Evolutionary conservation across 805 yeast genomes (phyloP), one percentile per base, ranked within the genome.

Genomic region (Jamesozyma gamospora): DNA sequence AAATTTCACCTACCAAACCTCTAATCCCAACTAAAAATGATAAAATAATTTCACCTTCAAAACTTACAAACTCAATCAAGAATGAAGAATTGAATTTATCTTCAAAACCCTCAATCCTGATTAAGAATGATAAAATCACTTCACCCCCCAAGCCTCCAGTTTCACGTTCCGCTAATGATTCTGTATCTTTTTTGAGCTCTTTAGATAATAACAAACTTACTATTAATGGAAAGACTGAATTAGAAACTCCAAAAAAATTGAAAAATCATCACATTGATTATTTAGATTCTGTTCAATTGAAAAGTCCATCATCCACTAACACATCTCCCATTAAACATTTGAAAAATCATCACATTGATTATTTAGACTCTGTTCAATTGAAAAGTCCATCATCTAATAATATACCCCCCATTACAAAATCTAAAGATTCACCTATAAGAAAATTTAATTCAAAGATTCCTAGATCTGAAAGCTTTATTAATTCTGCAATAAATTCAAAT

Each of bases 281-380:
- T 28, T 19, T 53, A 26, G 56, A 53, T 32, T 53, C 58, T 7
- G 41, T 47, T 15, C 52, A 51, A 31, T 30, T 39, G 21, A 51
- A 43, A 33, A 28, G 35, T n/a, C 37, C 28, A 6, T 29, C 42
- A 3, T 32, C 43, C 4, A n/a, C 31, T 11, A 25, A n/a, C n/a
- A n/a, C n/a, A n/a, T n/a, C n/a, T n/a, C n/a, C n/a, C n/a, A n/a
- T n/a, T n/a, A 27, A 28, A 14, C 37, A 25, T 14, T 27, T 18
- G 10, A 25, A 28, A 10, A 17, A 37, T 12, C 16, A 40, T 5
- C 48, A 42, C 18, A 11, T 48, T 12, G 53, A 50, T 32, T 53
- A 44, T 28, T 19, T 53, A 26, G 56, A 53, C 30, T 53, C 58
- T 7, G 41, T 47, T 15, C 52, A 51, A 31, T 30, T 39, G 21